Base-by-base conservation (phyloP, 805 yeast species). In the Pichia heedii region DNA sequence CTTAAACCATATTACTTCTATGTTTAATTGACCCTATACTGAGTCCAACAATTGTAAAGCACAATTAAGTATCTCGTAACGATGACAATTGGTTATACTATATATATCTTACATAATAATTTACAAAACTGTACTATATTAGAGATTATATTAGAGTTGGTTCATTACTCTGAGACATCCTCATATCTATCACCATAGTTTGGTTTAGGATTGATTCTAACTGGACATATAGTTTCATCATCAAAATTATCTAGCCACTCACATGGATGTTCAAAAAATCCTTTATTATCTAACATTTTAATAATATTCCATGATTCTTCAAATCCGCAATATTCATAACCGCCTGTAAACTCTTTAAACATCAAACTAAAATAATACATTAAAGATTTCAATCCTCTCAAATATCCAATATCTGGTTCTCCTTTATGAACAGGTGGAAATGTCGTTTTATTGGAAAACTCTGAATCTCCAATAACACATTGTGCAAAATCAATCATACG, bases 401-500 rank as follows among this genome's bases (percentile, higher is more conserved):
- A 63, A 59, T 87, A 93, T 1, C 99, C 99, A 49, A 64, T 57
- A 62, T 93, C 99, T 2, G 86, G 79, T 33, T 64, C 58, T 10
- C 69, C 63, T 2, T 77, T 76, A 53, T 80, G 79, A 34, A 60
- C 67, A 1, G 97, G 96, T 3, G 96, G 95, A 42, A 79, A 81
- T 1, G 75, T 70, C 16, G 73, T 70, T 13, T 61, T 54, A 15
- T 59, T 59, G 0, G 70, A 63, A 16, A 68, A 55, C 34, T 68
- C 32, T 45, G 74, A 76, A 36, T 76, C 81, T 3, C 77, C 77
- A 27, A 87, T 83, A 15, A 87, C 81, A 55, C 95, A 84, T 58
- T 89, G 95, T 1, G 97, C 97, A 70, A 93, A 93, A 65, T 93
- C 99, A 52, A 93, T 93, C 43, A 94, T 73, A 49, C 88, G 77